phyloP scores from a whole-genome alignment of 208 protist genomes.

The Ichthyophonus hoferi region DNA sequence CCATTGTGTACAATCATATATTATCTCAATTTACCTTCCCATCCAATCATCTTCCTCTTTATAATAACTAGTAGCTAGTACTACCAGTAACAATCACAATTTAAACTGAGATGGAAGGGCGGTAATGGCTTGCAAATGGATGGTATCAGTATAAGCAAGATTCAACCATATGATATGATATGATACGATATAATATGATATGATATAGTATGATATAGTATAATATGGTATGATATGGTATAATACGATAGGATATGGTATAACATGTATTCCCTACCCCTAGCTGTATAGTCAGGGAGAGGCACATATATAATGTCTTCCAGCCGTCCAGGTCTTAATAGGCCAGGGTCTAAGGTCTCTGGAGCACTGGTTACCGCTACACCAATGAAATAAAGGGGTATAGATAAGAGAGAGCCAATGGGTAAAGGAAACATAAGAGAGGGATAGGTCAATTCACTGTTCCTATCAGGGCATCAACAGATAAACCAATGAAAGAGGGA shows the following conservation, averaged over 20 bases:
- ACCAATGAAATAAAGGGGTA: constrained; percentile 89
- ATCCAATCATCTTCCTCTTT: no score
- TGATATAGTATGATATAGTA: not conserved
- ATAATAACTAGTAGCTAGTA: no score
- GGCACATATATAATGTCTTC: constrained; percentile 84
- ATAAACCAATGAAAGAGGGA: no score
- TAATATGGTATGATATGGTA: not conserved
- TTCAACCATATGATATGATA: not conserved
- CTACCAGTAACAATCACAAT: no score
- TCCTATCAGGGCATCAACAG: no score
- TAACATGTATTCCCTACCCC: constrained; percentile 47
- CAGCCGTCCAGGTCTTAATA: constrained; percentile 91
- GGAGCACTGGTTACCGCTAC: constrained; percentile 95
- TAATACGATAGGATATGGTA: not conserved
- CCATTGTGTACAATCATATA: no score
- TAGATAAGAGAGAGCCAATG: no score
- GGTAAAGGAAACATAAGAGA: no score
- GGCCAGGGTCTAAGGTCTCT: constrained; percentile 89
- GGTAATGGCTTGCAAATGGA: no score
- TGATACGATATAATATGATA: not conserved
- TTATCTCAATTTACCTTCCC: no score
- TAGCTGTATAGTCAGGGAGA: constrained; percentile 70
- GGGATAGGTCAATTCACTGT: no score
- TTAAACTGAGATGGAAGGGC: no score
- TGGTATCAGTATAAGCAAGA: not conserved